Conservation (phyloP, 2,329 filamentous ascomycete genomes). For the Microcera coccophila region DNA sequence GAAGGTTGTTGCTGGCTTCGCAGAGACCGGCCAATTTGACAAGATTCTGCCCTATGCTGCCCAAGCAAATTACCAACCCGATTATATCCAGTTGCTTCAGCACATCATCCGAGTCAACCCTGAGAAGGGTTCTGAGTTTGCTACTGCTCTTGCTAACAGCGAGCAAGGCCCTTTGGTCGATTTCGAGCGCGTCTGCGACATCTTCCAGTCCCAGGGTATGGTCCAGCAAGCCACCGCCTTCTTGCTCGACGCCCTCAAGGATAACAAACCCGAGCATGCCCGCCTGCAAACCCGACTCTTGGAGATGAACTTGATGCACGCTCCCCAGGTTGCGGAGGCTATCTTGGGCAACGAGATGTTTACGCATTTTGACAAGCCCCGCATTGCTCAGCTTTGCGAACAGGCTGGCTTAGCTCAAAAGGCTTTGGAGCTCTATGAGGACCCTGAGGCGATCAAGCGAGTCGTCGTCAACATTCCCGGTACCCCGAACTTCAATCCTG, state of each 20-base stretch:
- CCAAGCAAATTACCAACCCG: conserved; percentile 84
- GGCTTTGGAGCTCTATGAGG: conserved; percentile 92
- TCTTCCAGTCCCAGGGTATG: conserved; percentile 98
- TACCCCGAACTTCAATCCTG: conserved; percentile 79
- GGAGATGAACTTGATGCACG: conserved; percentile 97
- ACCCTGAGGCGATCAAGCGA: conserved; percentile 84
- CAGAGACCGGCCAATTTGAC: conserved; percentile 94
- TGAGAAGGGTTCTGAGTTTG: conserved; percentile 93
- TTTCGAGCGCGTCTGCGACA: conserved; percentile 90
- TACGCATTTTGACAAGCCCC: conserved; percentile 87
- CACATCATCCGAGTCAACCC: conserved; percentile 89
- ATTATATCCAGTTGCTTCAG: conserved; percentile 87
- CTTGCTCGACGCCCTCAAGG: conserved; percentile 88
- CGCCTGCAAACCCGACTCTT: conserved; percentile 89
- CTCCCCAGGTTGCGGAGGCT: conserved; percentile 94
- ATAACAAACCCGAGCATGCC: conserved; percentile 90
- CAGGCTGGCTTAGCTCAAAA: conserved; percentile 82
- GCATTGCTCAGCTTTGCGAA: conserved; percentile 88
- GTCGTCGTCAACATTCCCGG: conserved; percentile 78
- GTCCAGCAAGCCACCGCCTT: conserved; percentile 98
- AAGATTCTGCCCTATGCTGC: conserved; percentile 91
- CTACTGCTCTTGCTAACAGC: conserved; percentile 84
- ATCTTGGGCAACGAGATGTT: conserved; percentile 99
- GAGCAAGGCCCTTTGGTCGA: conserved; percentile 85
- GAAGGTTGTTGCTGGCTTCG: conserved; percentile 92